A percentile compares a stretch with the other conserved stretches of the same genome.
These are phyloP conservation scores for Phyllosticta paracitricarpa DNA, from an alignment of 2,329 filamentous ascomycete species.

Conservation along the genomic window DNA sequence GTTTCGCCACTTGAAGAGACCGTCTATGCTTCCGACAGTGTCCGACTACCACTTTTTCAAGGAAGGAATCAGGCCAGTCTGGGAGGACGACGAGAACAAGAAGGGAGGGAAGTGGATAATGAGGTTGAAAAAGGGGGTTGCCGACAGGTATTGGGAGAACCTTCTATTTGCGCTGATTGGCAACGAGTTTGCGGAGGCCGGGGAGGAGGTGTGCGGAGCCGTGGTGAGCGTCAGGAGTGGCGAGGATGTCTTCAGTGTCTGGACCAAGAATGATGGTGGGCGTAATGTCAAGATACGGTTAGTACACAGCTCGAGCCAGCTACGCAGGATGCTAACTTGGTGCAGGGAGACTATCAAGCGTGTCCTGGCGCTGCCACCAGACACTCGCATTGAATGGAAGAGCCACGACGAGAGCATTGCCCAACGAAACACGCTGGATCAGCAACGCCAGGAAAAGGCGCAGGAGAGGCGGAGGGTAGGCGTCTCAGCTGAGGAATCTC, in stretches of 20 bases:
- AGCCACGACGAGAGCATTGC: constrained; percentile 94
- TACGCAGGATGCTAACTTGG: not conserved
- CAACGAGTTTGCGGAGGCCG: constrained; percentile 85
- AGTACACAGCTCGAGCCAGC: constrained; percentile 21
- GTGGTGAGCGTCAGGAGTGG: constrained; percentile 91
- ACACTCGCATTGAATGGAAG: constrained; percentile 91
- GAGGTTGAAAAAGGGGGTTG: constrained; percentile 91
- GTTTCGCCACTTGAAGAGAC: constrained; percentile 80
- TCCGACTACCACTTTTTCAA: constrained; percentile 99
- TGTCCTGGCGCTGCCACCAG: constrained; percentile 71
- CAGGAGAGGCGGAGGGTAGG: constrained; percentile 37
- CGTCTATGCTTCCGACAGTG: constrained; percentile 77
- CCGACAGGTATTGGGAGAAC: constrained; percentile 95
- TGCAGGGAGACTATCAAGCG: constrained; percentile 86
- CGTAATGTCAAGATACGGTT: constrained; percentile 95
- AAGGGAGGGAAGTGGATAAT: constrained; percentile 97
- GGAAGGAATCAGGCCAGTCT: constrained; percentile 89
- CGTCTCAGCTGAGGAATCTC: constrained; percentile 24
- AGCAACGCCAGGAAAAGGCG: constrained; percentile 78
- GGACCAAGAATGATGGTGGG: constrained; percentile 88
- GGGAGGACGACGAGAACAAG: constrained; percentile 97
- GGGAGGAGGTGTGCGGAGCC: constrained; percentile 88
- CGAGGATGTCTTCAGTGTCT: constrained; percentile 95
- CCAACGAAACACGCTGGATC: constrained; percentile 80
- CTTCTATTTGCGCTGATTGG: constrained; percentile 82